phyloP scores from a whole-genome alignment of 1,139 yeast species.

The Candida tetrigidarum region DNA sequence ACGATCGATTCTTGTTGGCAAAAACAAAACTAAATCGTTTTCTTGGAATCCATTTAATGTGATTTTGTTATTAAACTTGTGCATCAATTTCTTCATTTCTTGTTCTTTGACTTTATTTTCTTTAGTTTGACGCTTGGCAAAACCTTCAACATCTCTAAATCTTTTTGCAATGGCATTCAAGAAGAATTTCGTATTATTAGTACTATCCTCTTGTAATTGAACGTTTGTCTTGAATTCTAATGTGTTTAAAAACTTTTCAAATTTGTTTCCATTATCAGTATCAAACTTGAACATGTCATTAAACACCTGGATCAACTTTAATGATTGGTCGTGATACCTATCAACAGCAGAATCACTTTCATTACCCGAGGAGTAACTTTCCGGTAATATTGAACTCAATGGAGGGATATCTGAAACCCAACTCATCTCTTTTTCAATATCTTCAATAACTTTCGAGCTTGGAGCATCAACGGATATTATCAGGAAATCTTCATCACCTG shows the following conservation, averaged over 20 bases:
- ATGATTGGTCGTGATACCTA: conserved; percentile 22
- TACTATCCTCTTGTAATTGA: conserved; percentile 28
- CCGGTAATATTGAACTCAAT: conserved; percentile 17
- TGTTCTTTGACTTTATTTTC: conserved; percentile 64
- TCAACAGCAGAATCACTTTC: conserved; percentile 15
- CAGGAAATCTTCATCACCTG: conserved; percentile 27
- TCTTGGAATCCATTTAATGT: conserved; percentile 66
- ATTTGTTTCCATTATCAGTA: conserved; percentile 19
- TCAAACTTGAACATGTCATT: conserved; percentile 24
- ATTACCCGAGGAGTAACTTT: conserved; percentile 17
- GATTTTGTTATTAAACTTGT: conserved; percentile 53
- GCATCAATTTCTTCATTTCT: conserved; percentile 39
- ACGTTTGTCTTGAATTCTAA: conserved; percentile 45
- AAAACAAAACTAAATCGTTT: conserved; percentile 79
- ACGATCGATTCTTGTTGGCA: conserved; percentile 71
- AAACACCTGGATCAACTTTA: conserved; percentile 22
- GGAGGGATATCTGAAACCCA: conserved; percentile 35
- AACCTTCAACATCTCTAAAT: conserved; percentile 82
- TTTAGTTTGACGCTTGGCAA: conserved; percentile 70
- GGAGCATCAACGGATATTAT: conserved; percentile 26
- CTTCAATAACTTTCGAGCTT: conserved; percentile 33
- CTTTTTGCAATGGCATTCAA: conserved; percentile 72
- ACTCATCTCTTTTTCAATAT: conserved; percentile 27
- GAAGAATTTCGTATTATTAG: conserved; percentile 44
- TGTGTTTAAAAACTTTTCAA: conserved; percentile 28